Percentiles rank a stretch among this genome's conserved stretches.
phyloP scores from a whole-genome alignment of 2,329 filamentous ascomycete genomes.

The Beauveria pseudobassiana region DNA sequence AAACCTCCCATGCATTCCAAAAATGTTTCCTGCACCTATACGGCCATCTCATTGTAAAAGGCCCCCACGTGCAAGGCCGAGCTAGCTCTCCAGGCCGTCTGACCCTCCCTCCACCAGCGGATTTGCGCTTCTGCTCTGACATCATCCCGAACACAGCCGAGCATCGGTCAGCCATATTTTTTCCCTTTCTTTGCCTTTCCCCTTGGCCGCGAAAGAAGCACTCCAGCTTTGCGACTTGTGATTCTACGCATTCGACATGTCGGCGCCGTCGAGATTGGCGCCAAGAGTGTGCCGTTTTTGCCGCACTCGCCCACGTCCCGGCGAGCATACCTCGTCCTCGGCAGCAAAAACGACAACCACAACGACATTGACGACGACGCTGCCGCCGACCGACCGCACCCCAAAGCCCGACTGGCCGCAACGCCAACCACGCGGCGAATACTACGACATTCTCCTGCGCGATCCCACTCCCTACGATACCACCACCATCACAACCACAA shows the following conservation, averaged over 20 bases:
- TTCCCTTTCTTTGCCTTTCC: no score
- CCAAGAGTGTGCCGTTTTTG: conserved; percentile 3
- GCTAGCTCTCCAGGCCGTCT: neutral
- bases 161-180: no score
- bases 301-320: neutral
- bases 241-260: neutral
- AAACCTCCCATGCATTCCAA: no score
- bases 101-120: neutral
- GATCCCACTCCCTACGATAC: conserved; percentile 6
- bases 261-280: neutral
- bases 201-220: neutral
- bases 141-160: conserved; percentile 9
- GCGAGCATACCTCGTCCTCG: neutral
- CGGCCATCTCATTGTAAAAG: no score
- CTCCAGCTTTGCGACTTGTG: no score
- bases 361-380: neutral
- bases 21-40: neutral
- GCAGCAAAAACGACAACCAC: neutral
- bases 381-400: neutral
- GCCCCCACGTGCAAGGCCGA: neutral
- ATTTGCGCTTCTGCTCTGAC: conserved; percentile 7
- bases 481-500: neutral
- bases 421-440: conserved; percentile 5
- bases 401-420: conserved; percentile 2
- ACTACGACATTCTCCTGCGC: conserved; percentile 11